phyloP scores from a whole-genome alignment of 192 early-diverging fungal genomes.

The Ambispora gerdemannii region DNA sequence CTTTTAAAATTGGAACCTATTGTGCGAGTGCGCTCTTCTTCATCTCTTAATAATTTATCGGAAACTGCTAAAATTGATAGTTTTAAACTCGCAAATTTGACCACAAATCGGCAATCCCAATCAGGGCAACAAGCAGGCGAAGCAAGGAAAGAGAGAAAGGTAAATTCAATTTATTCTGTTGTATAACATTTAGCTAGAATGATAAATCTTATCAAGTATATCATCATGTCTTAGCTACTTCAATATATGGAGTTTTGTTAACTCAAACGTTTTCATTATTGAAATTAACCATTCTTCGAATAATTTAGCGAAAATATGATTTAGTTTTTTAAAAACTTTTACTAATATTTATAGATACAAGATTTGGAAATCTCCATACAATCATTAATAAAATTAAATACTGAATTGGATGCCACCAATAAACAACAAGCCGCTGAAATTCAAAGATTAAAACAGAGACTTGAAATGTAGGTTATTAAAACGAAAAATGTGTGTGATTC shows the following conservation, averaged over 20 bases:
- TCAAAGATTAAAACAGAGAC: constrained; percentile 43
- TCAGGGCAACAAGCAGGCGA: constrained; percentile 21
- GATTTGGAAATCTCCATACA: constrained; percentile 58
- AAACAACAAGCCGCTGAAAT: constrained; percentile 50
- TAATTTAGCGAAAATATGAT: background rate
- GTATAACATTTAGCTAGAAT: too few species aligned
- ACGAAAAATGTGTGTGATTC: background rate
- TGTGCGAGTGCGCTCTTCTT: constrained; percentile 20
- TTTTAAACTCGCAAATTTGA: background rate
- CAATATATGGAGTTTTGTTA: too few species aligned
- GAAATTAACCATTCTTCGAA: background rate
- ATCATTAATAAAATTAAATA: constrained; percentile 48
- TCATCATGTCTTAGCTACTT: too few species aligned
- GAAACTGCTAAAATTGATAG: background rate
- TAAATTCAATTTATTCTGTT: too few species aligned
- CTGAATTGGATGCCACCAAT: constrained; percentile 48
- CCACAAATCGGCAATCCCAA: constrained; percentile 2
- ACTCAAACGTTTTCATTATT: too few species aligned
- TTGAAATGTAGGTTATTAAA: constrained; percentile 33
- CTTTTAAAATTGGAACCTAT: background rate
- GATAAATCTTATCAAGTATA: too few species aligned
- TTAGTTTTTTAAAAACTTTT: too few species aligned
- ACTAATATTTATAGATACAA: constrained; percentile 47
- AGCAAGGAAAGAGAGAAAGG: constrained; percentile 29
- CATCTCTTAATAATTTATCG: constrained; percentile 17